Conservation (phyloP, 2,329 filamentous ascomycete species). For the Kalmusia sp. region DNA sequence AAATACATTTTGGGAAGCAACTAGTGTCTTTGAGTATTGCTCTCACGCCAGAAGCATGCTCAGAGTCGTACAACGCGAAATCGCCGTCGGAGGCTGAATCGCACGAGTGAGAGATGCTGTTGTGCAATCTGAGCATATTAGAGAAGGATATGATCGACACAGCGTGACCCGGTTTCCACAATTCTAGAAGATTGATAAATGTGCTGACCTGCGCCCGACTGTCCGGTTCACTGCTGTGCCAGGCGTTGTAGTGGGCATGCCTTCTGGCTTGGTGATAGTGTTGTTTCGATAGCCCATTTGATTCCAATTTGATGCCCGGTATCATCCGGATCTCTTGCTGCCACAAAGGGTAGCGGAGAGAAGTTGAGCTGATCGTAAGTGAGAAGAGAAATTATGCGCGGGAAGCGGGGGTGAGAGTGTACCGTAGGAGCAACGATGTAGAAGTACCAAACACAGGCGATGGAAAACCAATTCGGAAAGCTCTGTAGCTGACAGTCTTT, state of each 20-base stretch:
- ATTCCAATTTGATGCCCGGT: too few relatives aligned
- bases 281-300: too few relatives aligned
- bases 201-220: background rate
- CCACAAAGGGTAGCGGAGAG: too few relatives aligned
- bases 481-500: too few relatives aligned
- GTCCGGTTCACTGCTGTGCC: background rate
- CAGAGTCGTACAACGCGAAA: background rate
- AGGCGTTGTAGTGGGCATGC: background rate
- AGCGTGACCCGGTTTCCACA: background rate
- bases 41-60: background rate
- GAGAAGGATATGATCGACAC: background rate
- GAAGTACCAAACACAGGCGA: too few relatives aligned
- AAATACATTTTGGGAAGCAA: background rate
- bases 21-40: background rate
- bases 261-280: too few relatives aligned
- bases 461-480: too few relatives aligned
- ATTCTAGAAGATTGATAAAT: background rate
- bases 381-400: too few relatives aligned
- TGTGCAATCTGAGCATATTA: background rate
- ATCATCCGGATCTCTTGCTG: too few relatives aligned
- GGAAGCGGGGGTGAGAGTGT: too few relatives aligned
- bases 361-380: too few relatives aligned
- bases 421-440: too few relatives aligned
- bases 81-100: background rate
- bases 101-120: slow-evolving; percentile 4